These are phyloP conservation scores for Ajuga reptans DNA, from an alignment of 305 asterid genomes.

Conservation along the genomic window DNA sequence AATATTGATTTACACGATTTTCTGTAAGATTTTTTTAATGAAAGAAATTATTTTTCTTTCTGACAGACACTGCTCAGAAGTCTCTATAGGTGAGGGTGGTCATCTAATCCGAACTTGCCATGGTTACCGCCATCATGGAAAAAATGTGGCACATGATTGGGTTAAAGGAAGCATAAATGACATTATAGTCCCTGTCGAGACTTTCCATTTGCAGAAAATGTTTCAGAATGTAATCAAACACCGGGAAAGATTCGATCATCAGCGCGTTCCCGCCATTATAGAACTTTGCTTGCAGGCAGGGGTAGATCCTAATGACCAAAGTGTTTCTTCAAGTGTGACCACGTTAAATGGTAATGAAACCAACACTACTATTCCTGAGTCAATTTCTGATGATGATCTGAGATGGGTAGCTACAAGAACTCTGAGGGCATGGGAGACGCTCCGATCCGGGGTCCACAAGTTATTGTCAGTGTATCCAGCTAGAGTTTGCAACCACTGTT, in stretches of 20 bases:
- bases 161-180: conserved; percentile 44
- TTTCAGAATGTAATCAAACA: conserved; percentile 51
- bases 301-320: conserved; percentile 30
- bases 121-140: conserved; percentile 51
- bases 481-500: conserved; percentile 68
- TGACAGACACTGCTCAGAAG: conserved; percentile 80
- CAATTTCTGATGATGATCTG: conserved; percentile 38
- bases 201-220: conserved; percentile 62
- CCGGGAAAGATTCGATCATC: conserved; percentile 64
- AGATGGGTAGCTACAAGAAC: conserved; percentile 46
- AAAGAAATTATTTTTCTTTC: conserved; percentile 18
- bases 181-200: conserved; percentile 57
- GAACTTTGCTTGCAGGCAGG: conserved; percentile 92
- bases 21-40: no score
- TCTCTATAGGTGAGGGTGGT: conserved; percentile 67
- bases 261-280: conserved; percentile 66
- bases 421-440: conserved; percentile 64
- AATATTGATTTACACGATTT: background rate
- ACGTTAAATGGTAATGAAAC: conserved; percentile 12
- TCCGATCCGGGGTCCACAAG: conserved; percentile 60
- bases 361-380: conserved; percentile 6
- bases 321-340: conserved; percentile 1
- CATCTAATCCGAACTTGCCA: conserved; percentile 69
- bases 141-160: conserved; percentile 68
- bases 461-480: conserved; percentile 65